phyloP scores from a whole-genome alignment of 129 eudicot species.

The Silybum marianum region DNA sequence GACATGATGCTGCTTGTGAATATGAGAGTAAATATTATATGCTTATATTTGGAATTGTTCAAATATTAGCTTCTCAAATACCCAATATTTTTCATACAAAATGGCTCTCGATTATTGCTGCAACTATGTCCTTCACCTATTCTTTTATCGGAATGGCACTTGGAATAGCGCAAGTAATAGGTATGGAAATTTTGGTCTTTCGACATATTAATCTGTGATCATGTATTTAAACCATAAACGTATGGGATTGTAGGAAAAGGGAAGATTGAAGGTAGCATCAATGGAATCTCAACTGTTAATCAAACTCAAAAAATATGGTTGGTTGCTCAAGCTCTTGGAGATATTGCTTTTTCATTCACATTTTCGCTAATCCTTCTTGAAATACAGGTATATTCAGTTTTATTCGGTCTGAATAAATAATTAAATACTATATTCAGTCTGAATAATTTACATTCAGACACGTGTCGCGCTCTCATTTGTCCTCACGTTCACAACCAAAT shows the following conservation, averaged over 20 bases:
- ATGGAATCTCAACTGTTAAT: slow-evolving; percentile 56
- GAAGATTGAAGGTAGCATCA: slow-evolving; percentile 58
- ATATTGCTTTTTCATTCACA: slow-evolving; percentile 72
- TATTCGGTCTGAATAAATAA: too few species aligned
- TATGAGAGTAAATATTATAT: slow-evolving; percentile 48
- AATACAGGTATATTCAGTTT: slow-evolving; percentile 68
- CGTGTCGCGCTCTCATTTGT: too few species aligned
- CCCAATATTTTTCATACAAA: slow-evolving; percentile 63
- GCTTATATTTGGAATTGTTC: slow-evolving; percentile 67
- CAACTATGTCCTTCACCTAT: slow-evolving; percentile 82
- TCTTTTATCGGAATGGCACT: slow-evolving; percentile 69
- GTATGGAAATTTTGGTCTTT: slow-evolving; percentile 33
- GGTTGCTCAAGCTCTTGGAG: slow-evolving; percentile 77
- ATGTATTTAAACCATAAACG: not conserved
- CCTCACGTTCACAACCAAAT: too few species aligned
- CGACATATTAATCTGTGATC: not conserved
- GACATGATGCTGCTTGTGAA: slow-evolving; percentile 64
- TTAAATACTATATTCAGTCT: too few species aligned
- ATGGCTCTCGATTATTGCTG: slow-evolving; percentile 84
- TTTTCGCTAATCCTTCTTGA: slow-evolving; percentile 67
- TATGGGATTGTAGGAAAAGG: slow-evolving; percentile 56
- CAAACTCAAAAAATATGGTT: slow-evolving; percentile 70
- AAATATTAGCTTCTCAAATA: slow-evolving; percentile 73
- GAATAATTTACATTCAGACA: too few species aligned
- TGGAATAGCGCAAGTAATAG: slow-evolving; percentile 69